These are phyloP conservation scores for Calophaca sinica DNA, from an alignment of 306 rosid genomes.

Conservation along the genomic window DNA sequence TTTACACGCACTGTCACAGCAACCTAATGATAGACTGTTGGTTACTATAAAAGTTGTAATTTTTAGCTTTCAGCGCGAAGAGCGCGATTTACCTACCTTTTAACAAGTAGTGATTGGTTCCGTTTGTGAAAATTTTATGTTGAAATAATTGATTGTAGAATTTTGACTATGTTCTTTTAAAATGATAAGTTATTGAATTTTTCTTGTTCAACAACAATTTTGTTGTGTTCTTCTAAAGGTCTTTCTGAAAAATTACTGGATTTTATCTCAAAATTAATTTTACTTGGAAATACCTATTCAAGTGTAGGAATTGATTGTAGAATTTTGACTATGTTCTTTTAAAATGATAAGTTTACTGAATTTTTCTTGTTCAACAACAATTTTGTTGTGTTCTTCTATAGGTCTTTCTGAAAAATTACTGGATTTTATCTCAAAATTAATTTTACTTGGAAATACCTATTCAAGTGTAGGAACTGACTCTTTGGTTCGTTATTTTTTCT, in stretches of 20 bases:
- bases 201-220: not conserved
- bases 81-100: no score
- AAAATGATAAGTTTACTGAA: not conserved
- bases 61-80: no score
- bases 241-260: not conserved
- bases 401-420: not conserved
- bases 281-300: not conserved
- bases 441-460: not conserved
- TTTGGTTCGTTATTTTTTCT: not conserved
- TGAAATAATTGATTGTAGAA: constrained; percentile 4
- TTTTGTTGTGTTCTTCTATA: not conserved
- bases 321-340: not conserved
- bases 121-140: no score
- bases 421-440: no score
- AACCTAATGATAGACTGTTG: not conserved
- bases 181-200: not conserved
- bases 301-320: not conserved
- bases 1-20: not conserved
- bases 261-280: not conserved
- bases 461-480: not conserved
- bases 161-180: not conserved
- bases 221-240: not conserved
- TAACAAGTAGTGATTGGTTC: no score
- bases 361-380: not conserved
- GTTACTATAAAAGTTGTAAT: no score